phyloP scores from a whole-genome alignment of 2,329 filamentous ascomycete species.

The Ophiostoma ips region DNA sequence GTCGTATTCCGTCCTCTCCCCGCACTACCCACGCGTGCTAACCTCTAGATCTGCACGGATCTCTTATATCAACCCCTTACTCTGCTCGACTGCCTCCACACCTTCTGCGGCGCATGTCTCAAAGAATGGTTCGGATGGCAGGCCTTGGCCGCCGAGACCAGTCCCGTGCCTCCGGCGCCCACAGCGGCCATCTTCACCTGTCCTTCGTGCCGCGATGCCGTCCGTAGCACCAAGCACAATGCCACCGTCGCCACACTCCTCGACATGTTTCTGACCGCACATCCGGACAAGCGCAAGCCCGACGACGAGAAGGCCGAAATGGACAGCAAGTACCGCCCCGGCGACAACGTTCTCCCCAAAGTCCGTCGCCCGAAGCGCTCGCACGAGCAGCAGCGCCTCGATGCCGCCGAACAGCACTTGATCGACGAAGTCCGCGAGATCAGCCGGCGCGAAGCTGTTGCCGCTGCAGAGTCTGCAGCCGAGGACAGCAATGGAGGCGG shows the following conservation, averaged over 20 bases:
- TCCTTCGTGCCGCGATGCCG: conserved; percentile 76
- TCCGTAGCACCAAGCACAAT: conserved; percentile 80
- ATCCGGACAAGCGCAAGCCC: conserved; percentile 60
- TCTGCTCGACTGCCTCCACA: conserved; percentile 85
- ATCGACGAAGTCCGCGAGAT: conserved; percentile 58
- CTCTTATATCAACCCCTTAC: conserved; percentile 83
- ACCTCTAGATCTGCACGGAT: conserved; percentile 79
- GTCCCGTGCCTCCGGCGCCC: conserved; percentile 34
- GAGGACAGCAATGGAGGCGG: conserved; percentile 3
- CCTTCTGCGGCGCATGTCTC: conserved; percentile 87
- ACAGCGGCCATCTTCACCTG: conserved; percentile 58
- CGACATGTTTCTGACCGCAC: conserved; percentile 72
- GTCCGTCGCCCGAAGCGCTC: conserved; percentile 37
- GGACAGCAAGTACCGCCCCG: conserved; percentile 60
- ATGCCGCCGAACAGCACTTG: conserved; percentile 55
- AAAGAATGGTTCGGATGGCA: conserved; percentile 94
- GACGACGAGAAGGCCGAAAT: conserved; percentile 64
- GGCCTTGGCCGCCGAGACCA: conserved; percentile 41
- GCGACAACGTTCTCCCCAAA: conserved; percentile 65
- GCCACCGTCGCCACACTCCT: conserved; percentile 79
- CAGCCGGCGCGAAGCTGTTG: conserved; percentile 56
- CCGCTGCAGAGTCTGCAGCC: conserved; percentile 19
- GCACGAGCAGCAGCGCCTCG: conserved; percentile 36
- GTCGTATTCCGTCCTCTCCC: not conserved
- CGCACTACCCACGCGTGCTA: too few relatives aligned